These are phyloP conservation scores for Scalesia atractyloides DNA, from an alignment of 129 eudicot species.

Conservation along the genomic window DNA sequence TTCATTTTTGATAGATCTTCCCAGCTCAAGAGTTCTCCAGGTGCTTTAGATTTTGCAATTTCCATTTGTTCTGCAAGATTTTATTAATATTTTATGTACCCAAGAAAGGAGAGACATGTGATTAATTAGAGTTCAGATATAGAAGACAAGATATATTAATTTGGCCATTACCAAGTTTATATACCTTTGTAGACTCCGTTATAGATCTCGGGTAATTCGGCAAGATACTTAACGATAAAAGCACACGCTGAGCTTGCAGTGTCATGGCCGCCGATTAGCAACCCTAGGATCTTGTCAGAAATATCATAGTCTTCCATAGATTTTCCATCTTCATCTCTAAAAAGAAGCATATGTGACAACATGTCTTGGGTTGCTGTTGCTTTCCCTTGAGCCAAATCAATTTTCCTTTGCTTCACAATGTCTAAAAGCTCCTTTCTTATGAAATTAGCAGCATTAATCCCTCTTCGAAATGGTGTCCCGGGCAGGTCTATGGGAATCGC, in stretches of 20 bases:
- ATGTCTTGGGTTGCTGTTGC: conserved; percentile 80
- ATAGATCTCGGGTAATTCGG: conserved; percentile 77
- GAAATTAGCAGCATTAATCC: conserved; percentile 60
- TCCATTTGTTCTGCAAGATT: conserved; percentile 39
- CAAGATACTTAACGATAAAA: conserved; percentile 75
- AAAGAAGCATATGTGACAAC: conserved; percentile 74
- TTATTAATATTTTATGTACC: too few species aligned
- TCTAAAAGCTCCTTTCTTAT: conserved; percentile 46
- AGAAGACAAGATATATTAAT: too few species aligned
- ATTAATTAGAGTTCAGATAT: too few species aligned
- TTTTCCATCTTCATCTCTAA: conserved; percentile 63
- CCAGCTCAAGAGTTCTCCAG: conserved; percentile 34
- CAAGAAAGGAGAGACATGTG: too few species aligned
- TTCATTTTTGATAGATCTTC: conserved; percentile 42
- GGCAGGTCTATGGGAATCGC: conserved; percentile 77
- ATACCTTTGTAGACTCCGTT: conserved; percentile 73
- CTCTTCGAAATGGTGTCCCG: conserved; percentile 68
- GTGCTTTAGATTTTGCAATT: conserved; percentile 33
- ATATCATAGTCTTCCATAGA: conserved; percentile 59
- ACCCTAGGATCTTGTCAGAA: conserved; percentile 73
- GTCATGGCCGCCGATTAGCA: conserved; percentile 82
- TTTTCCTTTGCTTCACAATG: conserved; percentile 63
- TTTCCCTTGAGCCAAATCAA: conserved; percentile 61
- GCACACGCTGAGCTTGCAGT: conserved; percentile 87
- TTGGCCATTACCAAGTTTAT: not conserved